Conservation (phyloP, 345 rosid species). For the Citrus sinensis region DVS_A1.0 CM039163.1:3128001-3128500, state of each 20-base stretch:
- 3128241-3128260: slow-evolving; percentile 58
- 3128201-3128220: slow-evolving; percentile 85
- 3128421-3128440: not conserved
- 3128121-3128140: not conserved
- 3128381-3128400: not conserved
- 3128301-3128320: slow-evolving; percentile 46
- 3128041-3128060: not conserved
- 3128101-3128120: not conserved
- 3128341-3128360: not conserved
- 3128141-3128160: not conserved
- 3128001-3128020: not conserved
- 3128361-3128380: not conserved
- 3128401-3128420: not conserved
- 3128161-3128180: no score
- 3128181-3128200: no score
- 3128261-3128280: slow-evolving; percentile 53
- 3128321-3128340: not conserved
- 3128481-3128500: not conserved
- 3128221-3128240: slow-evolving; percentile 68
- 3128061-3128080: not conserved
- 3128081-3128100: not conserved
- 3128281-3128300: slow-evolving; percentile 39
- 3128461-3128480: not conserved
- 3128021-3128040: not conserved
- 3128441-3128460: not conserved